Evolutionary conservation across 1,284 basidiomycete genomes (phyloP).

Genomic region (Agaricales sp.): DNA sequence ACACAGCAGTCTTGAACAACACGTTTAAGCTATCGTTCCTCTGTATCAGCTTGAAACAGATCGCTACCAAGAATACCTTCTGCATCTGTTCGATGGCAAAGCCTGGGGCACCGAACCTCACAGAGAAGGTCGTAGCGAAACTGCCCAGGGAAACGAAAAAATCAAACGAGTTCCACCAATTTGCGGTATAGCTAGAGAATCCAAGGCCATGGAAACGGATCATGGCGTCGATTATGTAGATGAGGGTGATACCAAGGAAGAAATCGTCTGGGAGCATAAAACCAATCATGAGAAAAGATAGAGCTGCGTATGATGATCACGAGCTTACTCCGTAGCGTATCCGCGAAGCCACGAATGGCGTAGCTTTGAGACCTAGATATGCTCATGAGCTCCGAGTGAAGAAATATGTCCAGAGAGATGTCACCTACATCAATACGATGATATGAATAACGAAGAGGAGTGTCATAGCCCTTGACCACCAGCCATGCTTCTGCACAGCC

Average conservation of each 20-base stretch:
- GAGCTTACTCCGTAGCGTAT: conserved; percentile 24
- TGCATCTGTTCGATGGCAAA: conserved; percentile 68
- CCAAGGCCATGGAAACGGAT: conserved; percentile 82
- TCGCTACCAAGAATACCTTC: conserved; percentile 90
- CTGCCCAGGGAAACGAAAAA: conserved; percentile 76
- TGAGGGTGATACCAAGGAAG: conserved; percentile 65
- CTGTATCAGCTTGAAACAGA: conserved; percentile 93
- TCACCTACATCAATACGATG: conserved; percentile 72
- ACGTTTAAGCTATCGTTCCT: conserved; percentile 86
- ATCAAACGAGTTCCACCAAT: conserved; percentile 94
- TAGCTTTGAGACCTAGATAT: conserved; percentile 74
- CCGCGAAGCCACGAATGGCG: conserved; percentile 22
- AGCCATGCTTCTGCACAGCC: conserved; percentile 87
- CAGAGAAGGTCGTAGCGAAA: conserved; percentile 76
- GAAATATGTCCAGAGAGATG: background rate
- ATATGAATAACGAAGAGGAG: conserved; percentile 81
- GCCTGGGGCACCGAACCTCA: conserved; percentile 45
- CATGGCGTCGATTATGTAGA: conserved; percentile 74
- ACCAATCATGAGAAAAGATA: conserved; percentile 10
- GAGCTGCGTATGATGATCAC: conserved; percentile 15
- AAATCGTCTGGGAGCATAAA: conserved; percentile 50
- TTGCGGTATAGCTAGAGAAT: conserved; percentile 73
- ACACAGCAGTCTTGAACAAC: conserved; percentile 95
- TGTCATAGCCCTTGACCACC: conserved; percentile 86
- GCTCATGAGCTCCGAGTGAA: conserved; percentile 34